Evolutionary conservation across 345 rosid genomes (phyloP), one percentile per base, ranked within the genome.

Genomic region (Crucihimalaya himalaica): DNA sequence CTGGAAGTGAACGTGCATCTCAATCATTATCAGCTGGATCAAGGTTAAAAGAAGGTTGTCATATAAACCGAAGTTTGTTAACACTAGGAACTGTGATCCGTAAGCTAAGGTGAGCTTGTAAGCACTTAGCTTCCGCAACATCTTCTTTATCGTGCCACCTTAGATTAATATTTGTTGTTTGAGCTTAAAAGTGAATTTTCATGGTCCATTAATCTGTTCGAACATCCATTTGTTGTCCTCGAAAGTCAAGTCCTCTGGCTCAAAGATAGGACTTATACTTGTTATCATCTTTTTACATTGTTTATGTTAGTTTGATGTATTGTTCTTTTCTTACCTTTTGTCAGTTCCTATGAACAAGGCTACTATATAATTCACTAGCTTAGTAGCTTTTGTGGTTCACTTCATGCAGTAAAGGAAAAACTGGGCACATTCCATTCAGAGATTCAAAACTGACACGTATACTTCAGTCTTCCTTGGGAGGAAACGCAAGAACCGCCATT

Each of bases 1-100:
- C 96, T 0, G 97, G 96, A 85, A 90, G 98, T 80, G 97, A 93
- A 80, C 97, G 94, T 65, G 97, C 97, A 56, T 93, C 98, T 71
- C 93, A 93, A 85, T 81, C 96, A 52, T 70, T 83, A 73, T 85
- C 98, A 37, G 93, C 92, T 21, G 93, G 98, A 25, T 79, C 86
- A 50, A 81, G 98, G 83, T 75, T 93, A 84, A 89, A 93, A 82
- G 96, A 90, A 84, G 93, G 98, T 48, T 93, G 97, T 86, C 97
- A 93, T 76, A 93, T 93, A 66, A 93, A 93, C 71, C 91, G 89
- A 57, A 90, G 97, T 79, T 83, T 93, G 77, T 81, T 90, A 64
- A 93, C 92, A 20, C 82, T 93, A 51, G 98, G 98, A 81, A 90
- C 98, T 71, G 97, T 93, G 39, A 86, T 93, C 60, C 92, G 97